Percentiles rank a stretch among this genome's conserved stretches.
phyloP scores from a whole-genome alignment of 176 grass and related monocot species.

The Lolium multiflorum region DNA sequence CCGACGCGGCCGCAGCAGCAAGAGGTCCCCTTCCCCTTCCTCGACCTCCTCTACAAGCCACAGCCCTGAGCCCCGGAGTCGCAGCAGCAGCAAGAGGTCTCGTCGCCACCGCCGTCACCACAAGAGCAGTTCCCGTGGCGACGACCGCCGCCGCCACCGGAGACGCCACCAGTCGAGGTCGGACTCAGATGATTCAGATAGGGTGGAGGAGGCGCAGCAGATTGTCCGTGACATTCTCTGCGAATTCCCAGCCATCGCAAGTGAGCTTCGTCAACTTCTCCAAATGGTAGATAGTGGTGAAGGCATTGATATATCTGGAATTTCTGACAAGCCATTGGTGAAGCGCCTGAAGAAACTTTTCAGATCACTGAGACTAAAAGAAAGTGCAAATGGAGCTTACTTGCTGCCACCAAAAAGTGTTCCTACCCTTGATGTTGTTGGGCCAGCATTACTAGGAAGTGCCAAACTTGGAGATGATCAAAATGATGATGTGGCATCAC shows the following conservation, averaged over 20 bases:
- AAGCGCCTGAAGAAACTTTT: conserved; percentile 86
- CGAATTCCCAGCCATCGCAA: conserved; percentile 59
- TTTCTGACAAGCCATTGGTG: conserved; percentile 79
- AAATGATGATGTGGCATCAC: conserved; percentile 28
- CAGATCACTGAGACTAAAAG: conserved; percentile 69
- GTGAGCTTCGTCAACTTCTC: conserved; percentile 81
- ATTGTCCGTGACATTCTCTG: conserved; percentile 62
- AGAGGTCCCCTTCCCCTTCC: conserved; percentile 48
- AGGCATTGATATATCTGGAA: conserved; percentile 83
- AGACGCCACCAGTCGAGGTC: conserved; percentile 28
- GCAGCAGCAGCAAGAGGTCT: conserved; percentile 46
- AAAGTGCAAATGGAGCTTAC: conserved; percentile 72
- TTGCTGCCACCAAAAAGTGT: conserved; percentile 63
- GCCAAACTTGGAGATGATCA: conserved; percentile 34
- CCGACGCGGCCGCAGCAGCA: conserved; percentile 48
- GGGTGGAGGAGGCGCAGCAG: conserved; percentile 60
- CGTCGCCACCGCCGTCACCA: conserved; percentile 40
- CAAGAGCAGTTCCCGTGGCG: conserved; percentile 49
- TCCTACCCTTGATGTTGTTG: conserved; percentile 74
- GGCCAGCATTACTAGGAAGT: conserved; percentile 43
- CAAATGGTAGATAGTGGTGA: conserved; percentile 93
- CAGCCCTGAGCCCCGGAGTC: conserved; percentile 49
- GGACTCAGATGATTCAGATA: conserved; percentile 30
- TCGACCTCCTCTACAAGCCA: conserved; percentile 44
- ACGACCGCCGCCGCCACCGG: conserved; percentile 26